Evolutionary conservation across 495 filamentous ascomycete genomes (phyloP).

Genomic region (Penicillium cinerascens): DNA sequence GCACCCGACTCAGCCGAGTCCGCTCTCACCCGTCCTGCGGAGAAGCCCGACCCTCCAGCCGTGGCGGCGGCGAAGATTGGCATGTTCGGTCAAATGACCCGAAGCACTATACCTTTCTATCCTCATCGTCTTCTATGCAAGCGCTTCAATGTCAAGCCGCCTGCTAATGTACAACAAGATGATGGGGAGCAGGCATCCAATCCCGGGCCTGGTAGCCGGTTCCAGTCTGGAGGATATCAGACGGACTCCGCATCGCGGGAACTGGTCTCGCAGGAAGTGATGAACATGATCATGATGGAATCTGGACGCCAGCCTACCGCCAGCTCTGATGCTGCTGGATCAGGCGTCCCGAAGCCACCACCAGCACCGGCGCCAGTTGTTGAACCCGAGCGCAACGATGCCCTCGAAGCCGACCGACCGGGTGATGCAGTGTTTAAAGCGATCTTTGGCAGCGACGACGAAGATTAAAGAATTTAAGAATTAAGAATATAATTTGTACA

Average conservation of each 20-base stretch:
- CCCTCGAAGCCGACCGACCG: constrained; percentile 75
- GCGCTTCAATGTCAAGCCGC: constrained; percentile 79
- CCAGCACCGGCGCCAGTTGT: constrained; percentile 33
- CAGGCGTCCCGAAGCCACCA: constrained; percentile 3
- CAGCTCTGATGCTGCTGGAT: constrained; percentile 8
- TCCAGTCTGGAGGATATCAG: constrained; percentile 38
- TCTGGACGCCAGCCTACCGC: constrained; percentile 20
- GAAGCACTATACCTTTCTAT: constrained; percentile 67
- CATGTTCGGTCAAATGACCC: constrained; percentile 89
- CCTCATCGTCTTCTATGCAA: constrained; percentile 87
- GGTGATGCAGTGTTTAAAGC: constrained; percentile 90
- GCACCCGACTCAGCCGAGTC: constrained; percentile 36
- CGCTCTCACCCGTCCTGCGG: constrained; percentile 52
- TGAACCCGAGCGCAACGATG: constrained; percentile 80
- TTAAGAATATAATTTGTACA: not conserved
- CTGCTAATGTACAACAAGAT: constrained; percentile 65
- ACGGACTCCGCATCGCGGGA: constrained; percentile 29
- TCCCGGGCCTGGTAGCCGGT: constrained; percentile 23
- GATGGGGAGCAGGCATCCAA: constrained; percentile 35
- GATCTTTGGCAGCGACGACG: constrained; percentile 86
- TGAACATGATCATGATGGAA: constrained; percentile 36
- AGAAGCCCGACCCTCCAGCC: constrained; percentile 72
- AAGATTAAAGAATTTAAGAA: constrained; percentile 50
- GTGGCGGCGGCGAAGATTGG: constrained; percentile 85
- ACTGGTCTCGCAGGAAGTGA: constrained; percentile 41